Conservation (phyloP, 495 filamentous ascomycete species). For the Neurospora intermedia region DNA sequence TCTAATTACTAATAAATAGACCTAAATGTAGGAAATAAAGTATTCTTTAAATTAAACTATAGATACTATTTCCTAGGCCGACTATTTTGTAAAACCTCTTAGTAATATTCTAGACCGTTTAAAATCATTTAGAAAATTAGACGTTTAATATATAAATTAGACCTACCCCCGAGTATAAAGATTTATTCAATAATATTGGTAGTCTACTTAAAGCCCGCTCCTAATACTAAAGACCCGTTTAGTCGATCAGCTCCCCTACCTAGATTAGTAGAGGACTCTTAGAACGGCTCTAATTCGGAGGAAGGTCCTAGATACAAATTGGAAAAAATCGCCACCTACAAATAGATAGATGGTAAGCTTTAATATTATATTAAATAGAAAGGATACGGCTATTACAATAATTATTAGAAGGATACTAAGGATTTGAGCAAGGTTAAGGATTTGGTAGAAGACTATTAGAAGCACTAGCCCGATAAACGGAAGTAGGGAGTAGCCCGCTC, state of each 20-base stretch:
- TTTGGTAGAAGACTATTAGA: not conserved
- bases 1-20: not conserved
- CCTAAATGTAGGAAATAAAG: not conserved
- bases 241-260: too few relatives aligned
- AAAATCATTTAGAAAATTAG: not conserved
- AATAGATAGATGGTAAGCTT: not conserved
- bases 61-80: not conserved
- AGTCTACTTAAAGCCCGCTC: not conserved
- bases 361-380: not conserved
- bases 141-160: not conserved
- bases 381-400: not conserved
- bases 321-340: not conserved
- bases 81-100: not conserved
- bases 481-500: rapidly evolving
- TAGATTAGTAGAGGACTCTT: not conserved
- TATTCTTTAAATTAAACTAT: not conserved
- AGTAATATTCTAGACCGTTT: not conserved
- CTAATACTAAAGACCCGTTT: too few relatives aligned
- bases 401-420: not conserved
- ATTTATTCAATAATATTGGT: not conserved
- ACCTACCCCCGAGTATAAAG: not conserved
- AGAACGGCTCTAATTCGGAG: not conserved
- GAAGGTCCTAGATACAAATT: not conserved
- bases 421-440: too few relatives aligned
- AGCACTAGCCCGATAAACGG: not conserved